These are phyloP conservation scores for Stentor coeruleus DNA, from an alignment of 73 alveolate genomes.

Conservation along the genomic window DNA sequence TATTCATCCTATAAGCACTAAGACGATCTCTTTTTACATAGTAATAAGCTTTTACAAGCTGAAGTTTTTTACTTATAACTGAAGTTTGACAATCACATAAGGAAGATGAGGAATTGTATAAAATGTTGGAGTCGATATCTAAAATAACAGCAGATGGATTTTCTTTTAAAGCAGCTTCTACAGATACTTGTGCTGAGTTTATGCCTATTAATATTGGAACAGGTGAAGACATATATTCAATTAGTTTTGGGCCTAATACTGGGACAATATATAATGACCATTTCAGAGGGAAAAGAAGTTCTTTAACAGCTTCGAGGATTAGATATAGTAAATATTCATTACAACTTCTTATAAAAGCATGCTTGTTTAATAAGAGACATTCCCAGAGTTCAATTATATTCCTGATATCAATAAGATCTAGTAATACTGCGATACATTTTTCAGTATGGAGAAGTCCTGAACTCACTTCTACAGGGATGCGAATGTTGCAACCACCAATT, in stretches of 20 bases:
- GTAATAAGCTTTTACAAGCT: constrained; percentile 17
- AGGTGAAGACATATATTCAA: neutral
- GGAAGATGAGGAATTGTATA: neutral
- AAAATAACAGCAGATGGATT: neutral
- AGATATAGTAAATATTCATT: neutral
- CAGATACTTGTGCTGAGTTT: neutral
- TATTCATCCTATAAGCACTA: neutral
- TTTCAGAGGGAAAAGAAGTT: neutral
- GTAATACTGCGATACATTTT: neutral
- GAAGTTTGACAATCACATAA: neutral
- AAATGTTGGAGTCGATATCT: constrained; percentile 7
- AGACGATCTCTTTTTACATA: neutral
- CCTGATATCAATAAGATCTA: constrained; percentile 3
- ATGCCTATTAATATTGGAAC: constrained; percentile 4
- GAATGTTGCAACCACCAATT: neutral
- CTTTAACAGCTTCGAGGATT: constrained; percentile 3
- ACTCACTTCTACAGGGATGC: neutral
- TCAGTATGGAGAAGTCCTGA: constrained; percentile 1
- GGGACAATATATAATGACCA: constrained; percentile 3
- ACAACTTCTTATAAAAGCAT: neutral
- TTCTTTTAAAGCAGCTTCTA: neutral
- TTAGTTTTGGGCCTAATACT: neutral
- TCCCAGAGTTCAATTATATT: constrained; percentile 13
- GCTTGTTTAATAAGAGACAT: neutral
- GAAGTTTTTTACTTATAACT: neutral